phyloP scores from a whole-genome alignment of 2,329 filamentous ascomycete genomes.

The Thermomyces lanuginosus region DNA sequence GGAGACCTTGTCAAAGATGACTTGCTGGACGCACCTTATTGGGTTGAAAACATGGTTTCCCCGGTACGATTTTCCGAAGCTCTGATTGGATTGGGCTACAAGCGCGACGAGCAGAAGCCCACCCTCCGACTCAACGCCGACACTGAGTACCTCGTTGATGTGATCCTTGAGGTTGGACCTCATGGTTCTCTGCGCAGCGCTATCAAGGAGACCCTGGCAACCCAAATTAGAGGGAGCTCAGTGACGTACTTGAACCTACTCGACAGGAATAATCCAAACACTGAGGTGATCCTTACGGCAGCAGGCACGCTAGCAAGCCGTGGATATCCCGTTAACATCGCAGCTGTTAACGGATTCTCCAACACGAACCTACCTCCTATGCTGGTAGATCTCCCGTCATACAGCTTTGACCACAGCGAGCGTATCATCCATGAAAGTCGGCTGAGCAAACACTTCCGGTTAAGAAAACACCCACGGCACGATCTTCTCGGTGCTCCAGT shows the following conservation, averaged over 20 bases:
- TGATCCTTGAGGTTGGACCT: conserved; percentile 18
- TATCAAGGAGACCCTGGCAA: conserved; percentile 12
- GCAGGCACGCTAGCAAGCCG: conserved; percentile 10
- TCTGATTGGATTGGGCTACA: conserved; percentile 8
- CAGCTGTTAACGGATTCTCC: conserved; percentile 9
- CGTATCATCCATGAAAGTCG: conserved; percentile 13
- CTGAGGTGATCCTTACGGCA: conserved; percentile 9
- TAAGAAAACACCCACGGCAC: conserved; percentile 14
- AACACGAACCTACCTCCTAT: conserved; percentile 6
- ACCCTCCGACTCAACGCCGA: conserved; percentile 3
- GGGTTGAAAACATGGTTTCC: conserved; percentile 18
- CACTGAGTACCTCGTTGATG: conserved; percentile 5
- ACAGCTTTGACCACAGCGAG: conserved; percentile 15
- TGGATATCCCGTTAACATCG: conserved; percentile 11
- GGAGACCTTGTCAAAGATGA: conserved; percentile 8
- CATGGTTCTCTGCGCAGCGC: conserved; percentile 16
- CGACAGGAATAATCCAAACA: conserved; percentile 11
- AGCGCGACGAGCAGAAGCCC: conserved; percentile 1
- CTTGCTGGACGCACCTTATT: conserved; percentile 11
- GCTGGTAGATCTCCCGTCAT: conserved; percentile 14
- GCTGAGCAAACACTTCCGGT: conserved; percentile 13
- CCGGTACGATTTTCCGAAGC: conserved; percentile 15
- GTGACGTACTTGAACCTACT: conserved; percentile 13
- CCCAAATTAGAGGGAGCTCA: conserved; percentile 5
- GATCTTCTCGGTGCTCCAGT: conserved; percentile 17